These are phyloP conservation scores for Beauveria australis DNA, from an alignment of 2,329 filamentous ascomycete species.

Conservation along the genomic window DNA sequence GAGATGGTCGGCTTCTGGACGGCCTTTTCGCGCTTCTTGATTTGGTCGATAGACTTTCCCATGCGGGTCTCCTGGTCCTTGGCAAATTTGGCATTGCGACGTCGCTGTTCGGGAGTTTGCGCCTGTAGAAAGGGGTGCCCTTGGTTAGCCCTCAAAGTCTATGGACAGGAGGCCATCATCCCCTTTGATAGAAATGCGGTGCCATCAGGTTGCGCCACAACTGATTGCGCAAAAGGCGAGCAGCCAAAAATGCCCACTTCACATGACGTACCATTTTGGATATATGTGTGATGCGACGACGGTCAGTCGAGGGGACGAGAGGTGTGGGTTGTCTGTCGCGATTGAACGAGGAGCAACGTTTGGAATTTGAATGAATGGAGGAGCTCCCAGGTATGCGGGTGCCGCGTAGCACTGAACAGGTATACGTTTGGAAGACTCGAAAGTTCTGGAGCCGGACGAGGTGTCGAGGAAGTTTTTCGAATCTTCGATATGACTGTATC, in stretches of 20 bases:
- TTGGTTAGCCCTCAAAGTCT: background rate
- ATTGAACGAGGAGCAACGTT: background rate
- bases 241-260: background rate
- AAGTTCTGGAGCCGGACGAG: background rate
- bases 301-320: background rate
- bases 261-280: background rate
- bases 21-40: constrained; percentile 52
- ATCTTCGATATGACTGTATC: constrained; percentile 1
- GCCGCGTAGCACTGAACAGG: background rate
- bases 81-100: constrained; percentile 70
- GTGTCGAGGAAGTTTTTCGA: background rate
- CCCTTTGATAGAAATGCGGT: background rate
- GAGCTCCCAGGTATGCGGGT: background rate
- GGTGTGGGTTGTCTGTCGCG: background rate
- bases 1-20: constrained; percentile 53
- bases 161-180: background rate
- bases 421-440: background rate
- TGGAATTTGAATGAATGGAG: background rate
- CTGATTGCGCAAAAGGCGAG: background rate
- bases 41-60: constrained; percentile 60
- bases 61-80: constrained; percentile 65
- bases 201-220: background rate
- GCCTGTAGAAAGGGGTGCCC: constrained; percentile 40
- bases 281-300: background rate
- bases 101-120: constrained; percentile 78